Percentiles rank a stretch among this genome's conserved stretches.
These are phyloP conservation scores for Cercospora zeae-maydis DNA, from an alignment of 2,329 filamentous ascomycete genomes.

Conservation along the genomic window DNA sequence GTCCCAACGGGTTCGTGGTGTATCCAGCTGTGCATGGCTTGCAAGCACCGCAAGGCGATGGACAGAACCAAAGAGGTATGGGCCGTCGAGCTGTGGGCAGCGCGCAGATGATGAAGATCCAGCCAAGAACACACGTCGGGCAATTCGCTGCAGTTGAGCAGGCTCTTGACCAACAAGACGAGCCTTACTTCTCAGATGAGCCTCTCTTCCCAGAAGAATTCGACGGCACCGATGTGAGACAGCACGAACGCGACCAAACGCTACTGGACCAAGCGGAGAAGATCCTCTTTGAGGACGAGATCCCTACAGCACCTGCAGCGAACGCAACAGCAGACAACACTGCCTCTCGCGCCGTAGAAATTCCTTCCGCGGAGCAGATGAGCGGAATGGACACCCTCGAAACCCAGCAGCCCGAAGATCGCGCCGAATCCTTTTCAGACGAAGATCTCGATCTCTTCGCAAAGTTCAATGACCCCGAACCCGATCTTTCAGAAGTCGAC, in stretches of 20 bases:
- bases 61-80: not conserved
- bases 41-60: conserved; percentile 21
- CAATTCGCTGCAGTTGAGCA: not conserved
- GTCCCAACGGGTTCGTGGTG: conserved; percentile 55
- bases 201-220: conserved; percentile 15
- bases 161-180: not conserved
- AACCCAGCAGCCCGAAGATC: not conserved
- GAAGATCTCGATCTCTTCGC: conserved; percentile 7
- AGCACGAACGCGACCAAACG: conserved; percentile 18
- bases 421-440: not conserved
- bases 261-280: conserved; percentile 16
- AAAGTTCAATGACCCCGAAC: not conserved
- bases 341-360: not conserved
- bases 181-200: conserved; percentile 14
- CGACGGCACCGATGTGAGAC: conserved; percentile 15
- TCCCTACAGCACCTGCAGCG: not conserved
- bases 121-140: not conserved
- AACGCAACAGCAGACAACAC: not conserved
- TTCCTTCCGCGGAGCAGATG: not conserved
- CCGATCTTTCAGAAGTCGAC: conserved; percentile 10
- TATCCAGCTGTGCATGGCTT: conserved; percentile 46
- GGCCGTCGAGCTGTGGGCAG: not conserved
- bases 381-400: conserved; percentile 1
- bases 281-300: conserved; percentile 4
- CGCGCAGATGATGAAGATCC: not conserved